Evolutionary conservation across 2,329 filamentous ascomycete species (phyloP), one percentile per base, ranked within the genome.

Genomic region (Fusarium pininemorale): DNA sequence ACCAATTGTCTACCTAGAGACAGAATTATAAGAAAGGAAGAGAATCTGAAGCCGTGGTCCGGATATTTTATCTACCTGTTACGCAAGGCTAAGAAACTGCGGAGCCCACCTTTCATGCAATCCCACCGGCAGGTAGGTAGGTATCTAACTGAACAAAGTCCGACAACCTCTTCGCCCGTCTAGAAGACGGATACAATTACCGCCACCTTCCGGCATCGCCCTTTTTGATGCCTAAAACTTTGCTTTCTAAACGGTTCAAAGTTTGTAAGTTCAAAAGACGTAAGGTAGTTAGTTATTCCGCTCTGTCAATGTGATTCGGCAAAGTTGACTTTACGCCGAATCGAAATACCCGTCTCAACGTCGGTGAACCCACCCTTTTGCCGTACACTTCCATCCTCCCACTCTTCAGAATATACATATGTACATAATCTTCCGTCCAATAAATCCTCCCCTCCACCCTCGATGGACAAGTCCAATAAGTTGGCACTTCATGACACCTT

Each of bases 1-100:
- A 30, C n/a, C 51, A 45, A 70, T 70, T 51, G 44, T 48, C 44
- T 38, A 58, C 47, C 35, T 53, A 39, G 44, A n/a, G 48, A 54
- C 14, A 39, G 15, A 51, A 24, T 30, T 56, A 53, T 18, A 67
- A 37, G 35, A 32, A n/a, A 50, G 35, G 44, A 41, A 41, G 32
- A 51, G 56, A 38, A 56, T 38, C 35, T 28, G 39, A 75, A 50
- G 50, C 32, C 62, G 68, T 63, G 50, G 63, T 69, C 32, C 14
- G 32, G 69, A 72, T 56, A 72, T 72, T 74, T 74, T 63, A 42
- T 55, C 28, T 15, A 42, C 47, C n/a, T 15, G 60, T 63, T 66
- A 69, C 50, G 37, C 55, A 56, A 71, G 50, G 70, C 71, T 63
- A 70, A 65, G 42, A 65, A 53, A 54, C 57, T 70, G 72, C 66